A percentile compares a stretch with the other conserved stretches of the same genome.
Conservation (phyloP, 2,329 filamentous ascomycete genomes). For the Colletotrichum sp. region DNA sequence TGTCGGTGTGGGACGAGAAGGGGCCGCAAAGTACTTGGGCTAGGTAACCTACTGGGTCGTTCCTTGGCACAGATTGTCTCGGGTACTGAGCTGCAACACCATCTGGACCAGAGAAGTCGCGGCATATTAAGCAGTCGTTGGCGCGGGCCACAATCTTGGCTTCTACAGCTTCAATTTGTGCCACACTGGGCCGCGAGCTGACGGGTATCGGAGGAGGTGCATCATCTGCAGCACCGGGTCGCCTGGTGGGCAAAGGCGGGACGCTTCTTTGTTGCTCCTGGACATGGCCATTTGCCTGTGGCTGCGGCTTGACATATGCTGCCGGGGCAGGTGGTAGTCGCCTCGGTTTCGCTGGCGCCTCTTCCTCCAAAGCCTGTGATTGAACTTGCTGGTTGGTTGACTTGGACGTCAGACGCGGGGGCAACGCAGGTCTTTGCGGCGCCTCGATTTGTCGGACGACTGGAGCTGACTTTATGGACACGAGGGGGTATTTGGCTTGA, state of each 20-base stretch:
- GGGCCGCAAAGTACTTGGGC: conserved; percentile 78
- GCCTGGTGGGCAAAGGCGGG: conserved; percentile 17
- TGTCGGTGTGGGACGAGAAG: conserved; percentile 85
- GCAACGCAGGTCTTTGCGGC: conserved; percentile 44
- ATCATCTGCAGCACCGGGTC: conserved; percentile 27
- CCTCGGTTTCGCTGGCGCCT: conserved; percentile 9
- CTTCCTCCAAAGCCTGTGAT: not conserved
- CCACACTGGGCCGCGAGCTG: conserved; percentile 54
- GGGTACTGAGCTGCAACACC: conserved; percentile 79
- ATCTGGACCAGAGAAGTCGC: conserved; percentile 87
- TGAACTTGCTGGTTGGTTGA: conserved; percentile 35
- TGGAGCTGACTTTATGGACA: conserved; percentile 42
- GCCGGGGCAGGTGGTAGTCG: conserved; percentile 17
- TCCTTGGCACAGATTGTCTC: conserved; percentile 68
- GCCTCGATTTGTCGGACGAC: conserved; percentile 36
- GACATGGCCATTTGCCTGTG: conserved; percentile 24
- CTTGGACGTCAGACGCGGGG: conserved; percentile 57
- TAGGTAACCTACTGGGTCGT: conserved; percentile 73
- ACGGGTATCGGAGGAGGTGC: conserved; percentile 58
- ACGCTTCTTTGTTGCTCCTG: conserved; percentile 14
- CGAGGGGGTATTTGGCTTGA: conserved; percentile 33
- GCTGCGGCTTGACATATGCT: conserved; percentile 6
- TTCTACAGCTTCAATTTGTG: conserved; percentile 54
- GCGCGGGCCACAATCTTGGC: conserved; percentile 32
- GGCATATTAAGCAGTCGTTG: conserved; percentile 75